These are phyloP conservation scores for Pythium aquatile DNA, from an alignment of 352 stramenopile genomes.

Conservation along the genomic window DNA sequence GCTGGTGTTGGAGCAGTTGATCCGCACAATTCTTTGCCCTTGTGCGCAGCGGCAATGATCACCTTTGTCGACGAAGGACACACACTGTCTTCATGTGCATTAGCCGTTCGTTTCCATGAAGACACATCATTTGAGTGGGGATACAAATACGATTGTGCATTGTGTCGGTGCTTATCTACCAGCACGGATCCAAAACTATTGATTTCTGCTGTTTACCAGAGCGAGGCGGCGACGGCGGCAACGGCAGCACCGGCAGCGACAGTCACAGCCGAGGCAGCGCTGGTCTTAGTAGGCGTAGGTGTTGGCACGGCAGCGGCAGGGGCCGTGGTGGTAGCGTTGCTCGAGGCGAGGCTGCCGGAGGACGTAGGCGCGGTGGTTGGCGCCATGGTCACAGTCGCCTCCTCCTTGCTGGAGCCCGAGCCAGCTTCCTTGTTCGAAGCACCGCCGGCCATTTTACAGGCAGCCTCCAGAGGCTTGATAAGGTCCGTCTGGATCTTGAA, in stretches of 20 bases:
- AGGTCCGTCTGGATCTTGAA: slow-evolving; percentile 22
- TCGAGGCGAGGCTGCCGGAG: not conserved
- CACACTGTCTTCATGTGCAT: too few relatives aligned
- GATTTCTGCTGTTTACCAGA: not conserved
- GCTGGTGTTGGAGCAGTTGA: not conserved
- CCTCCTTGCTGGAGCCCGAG: not conserved
- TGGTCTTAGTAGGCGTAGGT: slow-evolving; percentile 3
- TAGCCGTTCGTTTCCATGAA: too few relatives aligned
- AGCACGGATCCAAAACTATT: not conserved
- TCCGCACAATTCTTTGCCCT: too few relatives aligned
- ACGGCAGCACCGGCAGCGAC: slow-evolving; percentile 3
- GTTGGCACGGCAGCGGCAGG: slow-evolving; percentile 6
- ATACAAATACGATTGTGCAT: not conserved
- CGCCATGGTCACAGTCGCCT: not conserved
- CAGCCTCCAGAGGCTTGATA: slow-evolving; percentile 16
- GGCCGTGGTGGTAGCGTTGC: not conserved
- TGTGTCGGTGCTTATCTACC: not conserved
- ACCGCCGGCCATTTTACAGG: not conserved
- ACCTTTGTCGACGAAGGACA: too few relatives aligned
- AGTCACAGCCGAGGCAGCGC: not conserved
- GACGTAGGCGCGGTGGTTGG: not conserved
- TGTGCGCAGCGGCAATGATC: too few relatives aligned
- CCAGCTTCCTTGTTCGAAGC: not conserved
- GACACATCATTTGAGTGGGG: too few relatives aligned
- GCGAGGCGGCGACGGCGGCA: slow-evolving; percentile 17